phyloP scores from a whole-genome alignment of 2,329 filamentous ascomycete species.

The Aureobasidium leucospermi region DNA sequence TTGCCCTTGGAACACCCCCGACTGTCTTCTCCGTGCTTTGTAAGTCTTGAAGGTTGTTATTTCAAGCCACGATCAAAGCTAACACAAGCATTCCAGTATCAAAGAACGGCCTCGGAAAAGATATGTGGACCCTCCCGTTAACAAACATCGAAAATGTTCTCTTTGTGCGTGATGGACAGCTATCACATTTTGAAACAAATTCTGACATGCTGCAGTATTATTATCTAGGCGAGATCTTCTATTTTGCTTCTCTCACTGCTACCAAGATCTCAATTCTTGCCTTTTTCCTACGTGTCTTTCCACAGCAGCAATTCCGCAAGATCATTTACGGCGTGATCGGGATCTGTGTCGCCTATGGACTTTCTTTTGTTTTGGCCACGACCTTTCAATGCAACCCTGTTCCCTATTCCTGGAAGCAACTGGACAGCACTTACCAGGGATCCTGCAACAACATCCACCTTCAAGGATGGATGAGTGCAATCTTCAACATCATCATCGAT shows the following conservation, averaged over 20 bases:
- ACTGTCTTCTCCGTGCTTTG: slow-evolving; percentile 5
- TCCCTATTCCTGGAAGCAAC: slow-evolving; percentile 10
- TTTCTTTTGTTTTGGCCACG: slow-evolving; percentile 12
- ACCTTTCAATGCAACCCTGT: slow-evolving; percentile 15
- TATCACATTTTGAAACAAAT: neutral
- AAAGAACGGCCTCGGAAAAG: slow-evolving; percentile 20
- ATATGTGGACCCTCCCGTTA: slow-evolving; percentile 19
- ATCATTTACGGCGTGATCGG: slow-evolving; percentile 22
- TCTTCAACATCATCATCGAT: slow-evolving; percentile 17
- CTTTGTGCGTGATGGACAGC: neutral
- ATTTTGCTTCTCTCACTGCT: slow-evolving; percentile 26
- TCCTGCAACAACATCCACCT: slow-evolving; percentile 12
- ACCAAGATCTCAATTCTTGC: slow-evolving; percentile 29
- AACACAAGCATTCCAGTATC: slow-evolving; percentile 10
- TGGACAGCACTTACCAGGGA: neutral
- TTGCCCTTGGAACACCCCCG: slow-evolving; percentile 24
- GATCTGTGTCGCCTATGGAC: slow-evolving; percentile 20
- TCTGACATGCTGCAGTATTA: neutral
- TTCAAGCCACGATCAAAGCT: neutral
- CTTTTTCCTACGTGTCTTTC: slow-evolving; percentile 30
- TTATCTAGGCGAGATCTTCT: slow-evolving; percentile 19
- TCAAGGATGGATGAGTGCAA: slow-evolving; percentile 15
- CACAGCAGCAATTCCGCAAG: slow-evolving; percentile 23
- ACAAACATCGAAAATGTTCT: slow-evolving; percentile 17
- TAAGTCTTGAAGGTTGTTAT: neutral